Conservation (phyloP, 371 early-diverging fungal species). For the Rhizomucor pusillus region DNA sequence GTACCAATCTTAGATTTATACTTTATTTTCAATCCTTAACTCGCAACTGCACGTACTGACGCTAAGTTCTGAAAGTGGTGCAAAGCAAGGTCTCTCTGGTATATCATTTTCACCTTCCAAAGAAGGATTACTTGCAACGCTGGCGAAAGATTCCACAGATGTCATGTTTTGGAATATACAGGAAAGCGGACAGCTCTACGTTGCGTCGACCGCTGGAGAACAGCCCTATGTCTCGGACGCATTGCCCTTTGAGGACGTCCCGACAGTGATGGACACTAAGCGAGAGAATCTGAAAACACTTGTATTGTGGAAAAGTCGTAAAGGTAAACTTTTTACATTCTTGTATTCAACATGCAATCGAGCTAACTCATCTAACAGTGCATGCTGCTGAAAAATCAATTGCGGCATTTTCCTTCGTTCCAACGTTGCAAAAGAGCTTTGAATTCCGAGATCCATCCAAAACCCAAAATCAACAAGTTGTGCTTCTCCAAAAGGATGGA, state of each 20-base stretch:
- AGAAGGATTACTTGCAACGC: slow-evolving; percentile 63
- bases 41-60: slow-evolving; percentile 22
- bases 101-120: slow-evolving; percentile 65
- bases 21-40: slow-evolving; percentile 11
- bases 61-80: slow-evolving; percentile 25
- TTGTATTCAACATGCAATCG: slow-evolving; percentile 5
- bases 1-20: neutral
- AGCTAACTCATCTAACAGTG: too few relatives aligned
- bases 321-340: slow-evolving; percentile 31
- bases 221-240: too few relatives aligned
- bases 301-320: slow-evolving; percentile 63
- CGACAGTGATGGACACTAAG: neutral
- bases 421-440: neutral
- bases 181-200: slow-evolving; percentile 38
- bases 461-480: neutral
- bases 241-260: too few relatives aligned
- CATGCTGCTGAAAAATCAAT: neutral
- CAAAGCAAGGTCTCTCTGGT: slow-evolving; percentile 42
- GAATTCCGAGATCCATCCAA: neutral
- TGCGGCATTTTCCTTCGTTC: slow-evolving; percentile 2
- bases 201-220: neutral
- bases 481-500: slow-evolving; percentile 51
- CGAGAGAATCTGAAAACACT: slow-evolving; percentile 51
- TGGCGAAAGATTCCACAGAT: slow-evolving; percentile 56
- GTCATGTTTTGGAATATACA: slow-evolving; percentile 69